Percentiles rank a stretch among this genome's conserved stretches.
Evolutionary conservation across 768 basidiomycete genomes (phyloP).

Genomic region (Guyanaporus albipodus): DNA sequence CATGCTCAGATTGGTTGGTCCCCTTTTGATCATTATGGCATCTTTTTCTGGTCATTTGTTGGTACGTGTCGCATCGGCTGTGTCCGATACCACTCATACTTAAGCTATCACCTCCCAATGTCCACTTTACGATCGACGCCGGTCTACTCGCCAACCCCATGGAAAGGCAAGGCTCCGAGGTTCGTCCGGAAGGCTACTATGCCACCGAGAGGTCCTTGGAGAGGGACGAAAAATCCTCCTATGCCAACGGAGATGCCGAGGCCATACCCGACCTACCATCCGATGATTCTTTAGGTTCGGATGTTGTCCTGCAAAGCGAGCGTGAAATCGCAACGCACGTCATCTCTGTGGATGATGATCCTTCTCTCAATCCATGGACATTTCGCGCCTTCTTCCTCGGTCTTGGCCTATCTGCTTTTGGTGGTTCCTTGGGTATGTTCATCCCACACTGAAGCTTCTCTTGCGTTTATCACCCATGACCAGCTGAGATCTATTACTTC

Average conservation of each 20-base stretch:
- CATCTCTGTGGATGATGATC: slow-evolving; percentile 35
- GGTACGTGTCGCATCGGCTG: too few species aligned
- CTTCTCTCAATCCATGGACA: slow-evolving; percentile 25
- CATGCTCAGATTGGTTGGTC: too few species aligned
- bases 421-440: slow-evolving; percentile 44
- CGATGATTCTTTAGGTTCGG: slow-evolving; percentile 1
- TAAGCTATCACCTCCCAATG: too few species aligned
- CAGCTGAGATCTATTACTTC: slow-evolving; percentile 60
- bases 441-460: not conserved
- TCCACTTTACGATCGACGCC: too few species aligned
- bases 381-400: slow-evolving; percentile 51
- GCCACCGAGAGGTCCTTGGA: too few species aligned
- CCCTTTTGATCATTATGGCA: too few species aligned
- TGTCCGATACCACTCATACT: too few species aligned
- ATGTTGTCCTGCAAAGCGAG: slow-evolving; percentile 35
- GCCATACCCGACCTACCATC: not conserved
- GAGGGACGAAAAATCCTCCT: too few species aligned
- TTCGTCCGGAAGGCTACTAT: too few species aligned
- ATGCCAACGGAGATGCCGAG: slow-evolving; percentile 26
- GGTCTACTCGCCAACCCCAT: too few species aligned
- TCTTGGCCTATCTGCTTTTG: slow-evolving; percentile 44
- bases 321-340: slow-evolving; percentile 46
- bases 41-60: too few species aligned
- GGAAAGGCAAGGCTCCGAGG: too few species aligned
- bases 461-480: not conserved